Percentiles rank a stretch among this genome's conserved stretches.
phyloP scores from a whole-genome alignment of 1,284 basidiomycete genomes.

The Rhodotorula sp. region DNA sequence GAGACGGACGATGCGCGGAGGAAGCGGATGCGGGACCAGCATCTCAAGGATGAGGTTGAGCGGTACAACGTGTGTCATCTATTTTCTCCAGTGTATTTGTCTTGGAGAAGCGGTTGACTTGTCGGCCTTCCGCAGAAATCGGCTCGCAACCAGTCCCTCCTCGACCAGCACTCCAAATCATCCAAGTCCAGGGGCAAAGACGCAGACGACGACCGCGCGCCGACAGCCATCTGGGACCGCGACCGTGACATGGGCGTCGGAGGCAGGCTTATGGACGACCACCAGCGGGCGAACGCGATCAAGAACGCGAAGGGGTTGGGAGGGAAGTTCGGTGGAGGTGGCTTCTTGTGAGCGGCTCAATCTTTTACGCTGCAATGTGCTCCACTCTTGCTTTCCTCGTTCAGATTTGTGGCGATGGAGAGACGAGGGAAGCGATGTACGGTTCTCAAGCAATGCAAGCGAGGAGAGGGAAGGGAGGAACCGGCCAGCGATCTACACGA shows the following conservation, averaged over 20 bases:
- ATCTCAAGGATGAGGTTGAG: constrained; percentile 65
- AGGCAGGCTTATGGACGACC: constrained; percentile 80
- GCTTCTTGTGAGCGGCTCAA: constrained; percentile 26
- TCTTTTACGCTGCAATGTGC: too few relatives aligned
- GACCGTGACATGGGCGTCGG: constrained; percentile 77
- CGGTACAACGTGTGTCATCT: constrained; percentile 67
- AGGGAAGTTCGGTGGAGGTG: constrained; percentile 38
- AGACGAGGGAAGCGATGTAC: too few relatives aligned
- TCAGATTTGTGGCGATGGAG: too few relatives aligned
- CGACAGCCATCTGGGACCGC: constrained; percentile 79
- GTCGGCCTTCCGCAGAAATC: constrained; percentile 62
- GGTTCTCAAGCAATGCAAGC: too few relatives aligned
- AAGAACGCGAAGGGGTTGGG: constrained; percentile 62
- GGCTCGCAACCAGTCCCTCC: constrained; percentile 63
- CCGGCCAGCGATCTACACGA: too few relatives aligned
- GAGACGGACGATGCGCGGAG: constrained; percentile 54
- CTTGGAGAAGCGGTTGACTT: too few relatives aligned
- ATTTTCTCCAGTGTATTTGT: too few relatives aligned
- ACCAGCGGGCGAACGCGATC: constrained; percentile 69
- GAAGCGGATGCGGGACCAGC: constrained; percentile 62
- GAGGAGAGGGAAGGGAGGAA: too few relatives aligned
- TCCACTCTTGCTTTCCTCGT: too few relatives aligned
- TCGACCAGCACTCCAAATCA: constrained; percentile 61
- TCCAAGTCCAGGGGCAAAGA: constrained; percentile 48
- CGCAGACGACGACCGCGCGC: constrained; percentile 55